Evolutionary conservation across 2,329 filamentous ascomycete genomes (phyloP).

Genomic region (Botrytis elliptica): DNA sequence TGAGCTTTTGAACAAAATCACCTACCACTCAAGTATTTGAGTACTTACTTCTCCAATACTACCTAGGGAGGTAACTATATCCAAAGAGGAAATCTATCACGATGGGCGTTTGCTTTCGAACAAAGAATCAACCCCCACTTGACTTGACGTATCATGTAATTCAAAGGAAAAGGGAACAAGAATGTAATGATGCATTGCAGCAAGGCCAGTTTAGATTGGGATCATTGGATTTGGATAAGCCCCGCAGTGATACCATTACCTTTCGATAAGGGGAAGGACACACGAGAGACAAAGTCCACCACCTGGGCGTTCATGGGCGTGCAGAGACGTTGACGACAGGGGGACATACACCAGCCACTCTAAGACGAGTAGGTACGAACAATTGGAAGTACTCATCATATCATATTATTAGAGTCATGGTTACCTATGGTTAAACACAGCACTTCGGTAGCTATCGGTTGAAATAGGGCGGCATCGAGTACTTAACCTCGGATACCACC

Average conservation of each 20-base stretch:
- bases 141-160: constrained; percentile 1
- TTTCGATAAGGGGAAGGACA: neutral
- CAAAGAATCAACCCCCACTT: constrained; percentile 8
- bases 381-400: neutral
- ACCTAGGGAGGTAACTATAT: neutral
- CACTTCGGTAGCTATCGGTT: neutral
- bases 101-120: neutral
- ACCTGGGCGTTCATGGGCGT: neutral
- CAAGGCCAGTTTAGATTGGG: neutral
- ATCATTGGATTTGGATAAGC: constrained; percentile 4
- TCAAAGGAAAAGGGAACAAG: neutral
- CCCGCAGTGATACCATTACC: constrained; percentile 6
- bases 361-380: neutral
- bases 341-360: neutral
- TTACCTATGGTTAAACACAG: neutral
- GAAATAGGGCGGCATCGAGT: neutral
- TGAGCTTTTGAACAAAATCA: neutral
- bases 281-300: neutral
- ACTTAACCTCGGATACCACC: neutral
- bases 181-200: neutral
- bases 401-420: neutral
- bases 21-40: neutral
- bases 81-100: neutral
- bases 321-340: neutral
- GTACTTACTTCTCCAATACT: neutral